These are phyloP conservation scores for Chalciporus sp. DNA, from an alignment of 1,284 basidiomycete species.

Conservation along the genomic window DNA sequence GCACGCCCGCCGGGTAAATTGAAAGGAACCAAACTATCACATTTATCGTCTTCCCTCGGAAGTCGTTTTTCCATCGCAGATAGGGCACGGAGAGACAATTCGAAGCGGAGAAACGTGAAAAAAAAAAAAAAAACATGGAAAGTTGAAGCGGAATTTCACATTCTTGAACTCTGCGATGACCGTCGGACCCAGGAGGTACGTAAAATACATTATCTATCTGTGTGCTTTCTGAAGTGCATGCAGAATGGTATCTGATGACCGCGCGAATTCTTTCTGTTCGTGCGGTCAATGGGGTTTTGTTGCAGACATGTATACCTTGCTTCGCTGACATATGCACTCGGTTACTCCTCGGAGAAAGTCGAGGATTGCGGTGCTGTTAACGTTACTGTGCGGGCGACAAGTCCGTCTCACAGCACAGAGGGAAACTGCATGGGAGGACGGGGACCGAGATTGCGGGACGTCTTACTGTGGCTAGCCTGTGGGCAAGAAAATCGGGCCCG, in stretches of 20 bases:
- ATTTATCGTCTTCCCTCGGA: neutral
- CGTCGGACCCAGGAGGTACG: neutral
- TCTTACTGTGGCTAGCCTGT: too few relatives aligned
- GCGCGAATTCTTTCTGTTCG: neutral
- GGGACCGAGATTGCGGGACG: too few relatives aligned
- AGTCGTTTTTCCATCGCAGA: neutral
- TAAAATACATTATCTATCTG: neutral
- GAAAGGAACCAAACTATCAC: neutral
- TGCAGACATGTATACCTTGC: neutral
- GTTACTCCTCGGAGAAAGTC: neutral
- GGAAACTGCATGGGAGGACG: neutral
- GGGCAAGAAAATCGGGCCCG: too few relatives aligned
- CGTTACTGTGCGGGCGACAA: neutral
- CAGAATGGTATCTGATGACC: neutral
- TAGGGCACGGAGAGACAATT: neutral
- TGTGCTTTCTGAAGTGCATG: too few relatives aligned
- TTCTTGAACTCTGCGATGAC: neutral
- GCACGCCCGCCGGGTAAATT: neutral
- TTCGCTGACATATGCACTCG: neutral
- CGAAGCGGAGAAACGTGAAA: neutral
- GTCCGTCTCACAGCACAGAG: neutral
- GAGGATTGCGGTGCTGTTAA: neutral
- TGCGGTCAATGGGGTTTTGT: neutral
- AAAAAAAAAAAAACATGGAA: neutral
- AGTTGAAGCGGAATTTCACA: neutral